Base-by-base conservation (phyloP, 805 yeast genomes). In the Clavispora fructus region DNA sequence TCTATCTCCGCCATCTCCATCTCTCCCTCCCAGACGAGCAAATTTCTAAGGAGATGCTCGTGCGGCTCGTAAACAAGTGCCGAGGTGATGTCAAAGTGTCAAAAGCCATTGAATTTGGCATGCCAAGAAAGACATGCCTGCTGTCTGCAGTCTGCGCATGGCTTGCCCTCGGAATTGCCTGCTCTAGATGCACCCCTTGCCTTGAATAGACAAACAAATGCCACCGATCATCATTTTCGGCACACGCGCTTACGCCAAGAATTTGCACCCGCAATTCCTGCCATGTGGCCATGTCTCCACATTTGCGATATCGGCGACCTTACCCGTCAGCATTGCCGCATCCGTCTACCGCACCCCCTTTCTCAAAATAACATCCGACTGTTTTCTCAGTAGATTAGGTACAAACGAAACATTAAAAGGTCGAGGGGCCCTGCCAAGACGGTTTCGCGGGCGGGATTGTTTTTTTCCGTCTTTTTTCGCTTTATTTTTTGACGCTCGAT, bases 71-170 rank as follows among this genome's bases (percentile, higher is more conserved):
- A 42, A 42, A 42, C 17, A 28, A 12, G 19, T 19, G 44, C 44
- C 40, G 37, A 37, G 39, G 9, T 35, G 30, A 38, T 39, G 46
- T 39, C 46, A 43, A 43, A 29, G 28, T 39, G 46, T 43, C 46
- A 43, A 43, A 40, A 13, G 30, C 9, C 41, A 40, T 35, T 41
- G 35, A 43, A 35, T n/a, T 19, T 16, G 17, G 45, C 9, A 17
- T 30, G 45, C 45, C 45, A 37, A 42, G 45, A 42, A 32, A 32
- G 37, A 10, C 12, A 10, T 3, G 10, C n/a, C 17, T 14, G 4
- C 25, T 14, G 4, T 13, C 25, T 33, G 25, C 37, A 33, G 7
- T 6, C 23, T 3, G 17, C 16, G 7, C 37, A 16, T 10, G 7
- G 14, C 10, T 17, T 16, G 13, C 37, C 41, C 39, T 42, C 39